These are phyloP conservation scores for Colletotrichum musicola DNA, from an alignment of 2,329 filamentous ascomycete genomes.

Conservation along the genomic window DNA sequence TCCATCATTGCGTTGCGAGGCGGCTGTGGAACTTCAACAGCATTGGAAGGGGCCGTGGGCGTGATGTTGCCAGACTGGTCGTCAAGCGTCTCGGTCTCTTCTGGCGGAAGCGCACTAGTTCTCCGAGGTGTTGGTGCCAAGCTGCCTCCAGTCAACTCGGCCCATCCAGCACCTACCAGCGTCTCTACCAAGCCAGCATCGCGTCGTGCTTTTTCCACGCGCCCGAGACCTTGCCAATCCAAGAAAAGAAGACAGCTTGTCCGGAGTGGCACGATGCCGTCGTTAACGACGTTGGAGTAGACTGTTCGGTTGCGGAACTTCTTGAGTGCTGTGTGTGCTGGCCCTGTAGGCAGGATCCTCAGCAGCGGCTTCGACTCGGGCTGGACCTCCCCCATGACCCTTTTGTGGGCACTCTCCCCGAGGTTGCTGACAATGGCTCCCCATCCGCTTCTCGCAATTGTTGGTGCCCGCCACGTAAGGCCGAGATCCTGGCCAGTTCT, in stretches of 20 bases:
- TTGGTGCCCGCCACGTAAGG: slow-evolving; percentile 92
- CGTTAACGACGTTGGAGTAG: slow-evolving; percentile 97
- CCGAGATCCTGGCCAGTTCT: slow-evolving; percentile 95
- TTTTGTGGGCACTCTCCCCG: slow-evolving; percentile 74
- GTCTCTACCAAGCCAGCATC: slow-evolving; percentile 94
- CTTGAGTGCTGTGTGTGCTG: slow-evolving; percentile 86
- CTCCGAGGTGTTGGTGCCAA: slow-evolving; percentile 59
- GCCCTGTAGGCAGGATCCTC: slow-evolving; percentile 89
- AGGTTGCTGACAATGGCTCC: slow-evolving; percentile 87
- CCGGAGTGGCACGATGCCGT: slow-evolving; percentile 93
- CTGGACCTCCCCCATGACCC: slow-evolving; percentile 70
- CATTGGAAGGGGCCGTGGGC: slow-evolving; percentile 48
- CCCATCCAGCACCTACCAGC: slow-evolving; percentile 93
- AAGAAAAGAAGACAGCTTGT: slow-evolving; percentile 97
- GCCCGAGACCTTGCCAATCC: slow-evolving; percentile 93
- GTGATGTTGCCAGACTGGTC: slow-evolving; percentile 37
- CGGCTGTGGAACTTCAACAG: slow-evolving; percentile 78
- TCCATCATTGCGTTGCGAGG: slow-evolving; percentile 73
- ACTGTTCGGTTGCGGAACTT: slow-evolving; percentile 92
- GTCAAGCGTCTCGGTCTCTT: slow-evolving; percentile 38
- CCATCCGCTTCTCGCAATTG: slow-evolving; percentile 87
- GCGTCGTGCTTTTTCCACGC: slow-evolving; percentile 92
- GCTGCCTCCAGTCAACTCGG: slow-evolving; percentile 85
- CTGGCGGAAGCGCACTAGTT: slow-evolving; percentile 56
- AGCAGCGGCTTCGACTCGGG: slow-evolving; percentile 90